A percentile compares a stretch with the other conserved stretches of the same genome.
Evolutionary conservation across 768 basidiomycete species (phyloP).

Genomic region (Tubosaeta sp.): DNA sequence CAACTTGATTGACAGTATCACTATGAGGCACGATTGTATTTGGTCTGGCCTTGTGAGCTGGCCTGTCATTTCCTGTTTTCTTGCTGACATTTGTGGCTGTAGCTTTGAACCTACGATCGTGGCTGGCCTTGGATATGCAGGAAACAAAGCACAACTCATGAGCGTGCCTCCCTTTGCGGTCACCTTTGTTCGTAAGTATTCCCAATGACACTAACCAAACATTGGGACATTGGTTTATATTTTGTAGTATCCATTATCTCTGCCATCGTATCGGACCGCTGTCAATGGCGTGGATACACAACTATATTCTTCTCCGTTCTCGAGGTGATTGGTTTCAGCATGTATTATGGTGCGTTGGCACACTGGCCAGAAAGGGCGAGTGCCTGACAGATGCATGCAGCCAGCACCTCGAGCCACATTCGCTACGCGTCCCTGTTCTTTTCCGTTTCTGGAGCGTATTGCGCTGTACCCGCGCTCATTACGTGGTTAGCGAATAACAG

Average conservation of each 20-base stretch:
- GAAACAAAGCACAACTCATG: constrained; percentile 54
- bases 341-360: constrained; percentile 2
- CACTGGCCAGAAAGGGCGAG: not conserved
- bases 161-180: constrained; percentile 52
- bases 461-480: constrained; percentile 46
- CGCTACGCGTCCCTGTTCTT: constrained; percentile 59
- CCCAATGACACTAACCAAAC: not conserved
- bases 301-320: constrained; percentile 42
- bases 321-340: constrained; percentile 29
- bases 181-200: constrained; percentile 42
- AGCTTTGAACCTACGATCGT: constrained; percentile 75
- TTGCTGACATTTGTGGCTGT: constrained; percentile 33
- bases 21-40: constrained; percentile 14
- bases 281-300: constrained; percentile 46
- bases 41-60: constrained; percentile 23
- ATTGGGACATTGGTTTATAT: not conserved
- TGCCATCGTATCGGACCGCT: constrained; percentile 51
- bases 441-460: constrained; percentile 48
- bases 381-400: constrained; percentile 4
- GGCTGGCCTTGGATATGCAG: constrained; percentile 52
- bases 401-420: constrained; percentile 31
- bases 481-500: constrained; percentile 64
- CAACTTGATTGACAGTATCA: not conserved
- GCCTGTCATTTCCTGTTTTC: constrained; percentile 15
- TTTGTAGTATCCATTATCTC: constrained; percentile 33